phyloP scores from a whole-genome alignment of 164 flowering plant genomes.

The Buxus sempervirens region DNA sequence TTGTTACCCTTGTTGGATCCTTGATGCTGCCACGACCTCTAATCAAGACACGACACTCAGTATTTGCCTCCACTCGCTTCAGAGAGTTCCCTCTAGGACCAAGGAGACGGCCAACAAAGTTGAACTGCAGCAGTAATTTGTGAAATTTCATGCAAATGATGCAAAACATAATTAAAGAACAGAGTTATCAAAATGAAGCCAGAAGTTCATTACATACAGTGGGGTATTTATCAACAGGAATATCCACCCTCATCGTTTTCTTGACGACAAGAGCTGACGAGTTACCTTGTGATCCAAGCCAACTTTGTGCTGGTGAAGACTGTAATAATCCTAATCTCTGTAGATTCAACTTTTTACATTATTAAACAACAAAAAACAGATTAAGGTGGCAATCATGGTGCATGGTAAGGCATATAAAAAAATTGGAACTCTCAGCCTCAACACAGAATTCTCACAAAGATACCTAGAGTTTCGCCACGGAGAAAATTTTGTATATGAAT shows the following conservation, averaged over 20 bases:
- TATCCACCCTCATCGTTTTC: constrained; percentile 85
- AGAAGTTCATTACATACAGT: constrained; percentile 46
- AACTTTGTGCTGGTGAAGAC: constrained; percentile 61
- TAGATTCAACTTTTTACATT: constrained; percentile 20
- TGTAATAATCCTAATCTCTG: constrained; percentile 73
- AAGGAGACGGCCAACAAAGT: constrained; percentile 98
- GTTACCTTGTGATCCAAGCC: constrained; percentile 81
- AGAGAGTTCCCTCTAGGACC: constrained; percentile 99
- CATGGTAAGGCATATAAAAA: background rate
- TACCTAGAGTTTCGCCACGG: background rate
- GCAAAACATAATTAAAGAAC: background rate
- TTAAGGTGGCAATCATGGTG: background rate
- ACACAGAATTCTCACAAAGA: background rate
- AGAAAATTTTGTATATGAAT: background rate
- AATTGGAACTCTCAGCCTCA: background rate
- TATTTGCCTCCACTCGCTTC: constrained; percentile 92
- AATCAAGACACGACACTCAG: constrained; percentile 95
- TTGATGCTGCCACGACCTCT: constrained; percentile 98
- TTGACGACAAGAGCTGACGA: constrained; percentile 86
- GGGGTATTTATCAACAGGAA: constrained; percentile 88
- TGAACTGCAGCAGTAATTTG: constrained; percentile 52
- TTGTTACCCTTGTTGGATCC: constrained; percentile 80
- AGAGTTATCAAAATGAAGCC: background rate
- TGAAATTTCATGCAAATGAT: background rate
- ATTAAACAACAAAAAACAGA: constrained; percentile 10